Conservation (phyloP, 768 basidiomycete species). For the Leccinum fibrillosum region DNA sequence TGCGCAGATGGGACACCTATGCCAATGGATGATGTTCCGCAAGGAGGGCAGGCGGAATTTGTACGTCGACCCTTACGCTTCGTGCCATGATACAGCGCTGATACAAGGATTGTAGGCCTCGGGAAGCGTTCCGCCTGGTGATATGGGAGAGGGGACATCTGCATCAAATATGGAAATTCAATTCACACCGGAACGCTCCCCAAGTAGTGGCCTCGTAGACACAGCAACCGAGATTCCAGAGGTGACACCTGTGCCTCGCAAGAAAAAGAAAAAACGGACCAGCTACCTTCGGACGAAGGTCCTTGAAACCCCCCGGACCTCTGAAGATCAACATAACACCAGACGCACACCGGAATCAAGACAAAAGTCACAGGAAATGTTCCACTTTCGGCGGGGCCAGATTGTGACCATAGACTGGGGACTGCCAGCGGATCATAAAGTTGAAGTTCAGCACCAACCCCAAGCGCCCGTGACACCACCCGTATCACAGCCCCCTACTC, state of each 20-base stretch:
- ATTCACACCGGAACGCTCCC: not conserved
- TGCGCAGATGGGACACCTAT: not conserved
- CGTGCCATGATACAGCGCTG: not conserved
- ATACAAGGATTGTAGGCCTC: not conserved
- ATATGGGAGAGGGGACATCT: not conserved
- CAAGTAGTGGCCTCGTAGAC: no score
- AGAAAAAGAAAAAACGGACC: conserved; percentile 1
- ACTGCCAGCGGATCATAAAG: not conserved
- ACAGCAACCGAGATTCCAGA: not conserved
- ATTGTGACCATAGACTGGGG: conserved; percentile 6
- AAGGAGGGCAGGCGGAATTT: not conserved
- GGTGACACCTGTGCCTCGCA: not conserved
- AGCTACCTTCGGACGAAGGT: not conserved
- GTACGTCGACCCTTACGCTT: no score
- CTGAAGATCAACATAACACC: not conserved
- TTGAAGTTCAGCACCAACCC: not conserved
- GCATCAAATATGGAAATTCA: not conserved
- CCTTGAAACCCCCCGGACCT: no score
- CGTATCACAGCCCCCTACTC: not conserved
- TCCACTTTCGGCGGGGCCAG: conserved; percentile 15
- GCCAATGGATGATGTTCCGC: not conserved
- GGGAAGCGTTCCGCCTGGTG: not conserved
- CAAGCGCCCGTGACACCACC: not conserved
- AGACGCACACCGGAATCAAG: not conserved
- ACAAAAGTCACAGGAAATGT: not conserved